Percentiles rank a stretch among this genome's conserved stretches.
Conservation (phyloP, 2,329 filamentous ascomycete genomes). For the Aureobasidium sp. region DNA sequence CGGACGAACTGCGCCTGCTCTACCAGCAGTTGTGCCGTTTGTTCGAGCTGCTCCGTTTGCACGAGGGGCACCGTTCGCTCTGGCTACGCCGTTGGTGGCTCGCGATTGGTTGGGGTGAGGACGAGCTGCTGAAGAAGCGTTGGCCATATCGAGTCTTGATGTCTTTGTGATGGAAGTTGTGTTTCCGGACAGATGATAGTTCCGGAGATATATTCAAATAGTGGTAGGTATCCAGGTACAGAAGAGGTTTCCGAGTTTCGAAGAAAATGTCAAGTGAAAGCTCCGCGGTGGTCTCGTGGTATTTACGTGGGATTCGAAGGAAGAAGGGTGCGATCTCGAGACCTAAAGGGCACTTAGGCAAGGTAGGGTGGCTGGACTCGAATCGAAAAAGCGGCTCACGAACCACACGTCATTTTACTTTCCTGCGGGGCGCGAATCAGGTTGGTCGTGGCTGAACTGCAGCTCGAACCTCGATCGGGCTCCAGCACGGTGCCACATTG, state of each 20-base stretch:
- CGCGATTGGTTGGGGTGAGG: conserved; percentile 14
- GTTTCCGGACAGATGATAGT: not conserved
- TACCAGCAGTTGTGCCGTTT: conserved; percentile 8
- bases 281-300: not conserved
- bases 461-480: conserved; percentile 6
- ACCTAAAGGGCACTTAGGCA: conserved; percentile 9
- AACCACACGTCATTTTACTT: conserved; percentile 9
- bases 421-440: conserved; percentile 10
- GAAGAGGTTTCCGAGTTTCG: not conserved
- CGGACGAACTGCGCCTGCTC: conserved; percentile 16
- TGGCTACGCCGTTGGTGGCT: conserved; percentile 10
- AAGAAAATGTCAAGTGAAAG: not conserved
- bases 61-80: conserved; percentile 12
- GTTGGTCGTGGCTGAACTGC: conserved; percentile 9
- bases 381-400: not conserved
- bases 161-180: not conserved
- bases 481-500: conserved; percentile 11
- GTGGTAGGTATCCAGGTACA: not conserved
- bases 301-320: not conserved
- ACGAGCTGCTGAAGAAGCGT: conserved; percentile 9
- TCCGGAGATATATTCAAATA: not conserved
- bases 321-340: conserved; percentile 14
- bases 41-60: conserved; percentile 14
- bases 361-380: conserved; percentile 5
- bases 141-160: conserved; percentile 7